Evolutionary conservation across 192 early-diverging fungal genomes (phyloP).

Genomic region (Pilaira anomala): DNA sequence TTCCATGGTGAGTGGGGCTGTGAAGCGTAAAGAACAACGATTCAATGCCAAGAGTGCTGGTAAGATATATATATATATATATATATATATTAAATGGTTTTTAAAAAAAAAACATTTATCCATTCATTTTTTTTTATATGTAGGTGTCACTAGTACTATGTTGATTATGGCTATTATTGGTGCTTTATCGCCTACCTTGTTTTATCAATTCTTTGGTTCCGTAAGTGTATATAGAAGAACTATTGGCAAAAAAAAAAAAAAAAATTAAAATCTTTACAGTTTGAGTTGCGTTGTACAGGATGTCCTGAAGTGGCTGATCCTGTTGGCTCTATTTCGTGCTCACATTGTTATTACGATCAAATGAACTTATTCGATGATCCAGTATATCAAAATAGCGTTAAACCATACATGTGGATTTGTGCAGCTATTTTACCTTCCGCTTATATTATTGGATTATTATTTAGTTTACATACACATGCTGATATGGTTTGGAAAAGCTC

Average conservation of each 20-base stretch:
- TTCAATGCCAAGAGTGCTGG: constrained; percentile 95
- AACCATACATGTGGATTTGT: constrained; percentile 88
- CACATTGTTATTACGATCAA: constrained; percentile 60
- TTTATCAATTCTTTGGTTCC: constrained; percentile 86
- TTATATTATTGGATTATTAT: constrained; percentile 89
- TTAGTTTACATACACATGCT: constrained; percentile 90
- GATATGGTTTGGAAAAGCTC: constrained; percentile 64
- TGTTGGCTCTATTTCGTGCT: constrained; percentile 39
- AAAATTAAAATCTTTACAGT: constrained; percentile 22
- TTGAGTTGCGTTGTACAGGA: constrained; percentile 54
- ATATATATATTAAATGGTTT: background rate
- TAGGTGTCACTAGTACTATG: constrained; percentile 86
- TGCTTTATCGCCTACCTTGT: constrained; percentile 90
- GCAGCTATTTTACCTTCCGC: constrained; percentile 71
- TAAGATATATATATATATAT: constrained; percentile 16
- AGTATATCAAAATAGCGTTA: constrained; percentile 75
- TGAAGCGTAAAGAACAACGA: constrained; percentile 87
- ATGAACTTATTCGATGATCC: constrained; percentile 72
- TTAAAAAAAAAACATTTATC: background rate
- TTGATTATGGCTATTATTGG: constrained; percentile 92
- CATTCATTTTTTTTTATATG: background rate
- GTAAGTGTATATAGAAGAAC: constrained; percentile 29
- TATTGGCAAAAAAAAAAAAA: too few species aligned
- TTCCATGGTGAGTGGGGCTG: constrained; percentile 90
- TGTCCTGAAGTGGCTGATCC: constrained; percentile 39